These are phyloP conservation scores for Rhodomyrtus psidioides DNA, from an alignment of 441 rosid genomes.

Conservation along the genomic window DNA sequence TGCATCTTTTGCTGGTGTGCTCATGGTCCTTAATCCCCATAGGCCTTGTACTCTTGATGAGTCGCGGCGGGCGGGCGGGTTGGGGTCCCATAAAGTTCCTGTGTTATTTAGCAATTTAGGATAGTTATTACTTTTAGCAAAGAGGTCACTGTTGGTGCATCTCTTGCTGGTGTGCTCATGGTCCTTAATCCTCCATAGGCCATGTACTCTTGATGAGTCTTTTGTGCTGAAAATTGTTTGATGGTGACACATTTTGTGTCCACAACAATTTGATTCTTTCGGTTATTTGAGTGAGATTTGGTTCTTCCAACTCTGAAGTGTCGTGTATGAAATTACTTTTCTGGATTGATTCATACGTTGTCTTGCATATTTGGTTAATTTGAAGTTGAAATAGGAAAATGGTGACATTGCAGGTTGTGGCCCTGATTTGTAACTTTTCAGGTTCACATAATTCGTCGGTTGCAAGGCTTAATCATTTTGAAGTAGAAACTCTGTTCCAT, in stretches of 20 bases:
- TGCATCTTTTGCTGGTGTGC: neutral
- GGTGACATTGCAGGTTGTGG: conserved; percentile 58
- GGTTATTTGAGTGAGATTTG: neutral
- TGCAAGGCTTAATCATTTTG: conserved; percentile 75
- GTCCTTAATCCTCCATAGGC: neutral
- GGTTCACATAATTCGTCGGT: conserved; percentile 39
- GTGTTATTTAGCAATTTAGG: neutral
- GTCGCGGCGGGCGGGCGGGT: no score
- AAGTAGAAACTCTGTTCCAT: conserved; percentile 91
- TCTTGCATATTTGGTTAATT: neutral
- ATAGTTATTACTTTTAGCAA: neutral
- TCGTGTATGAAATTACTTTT: neutral
- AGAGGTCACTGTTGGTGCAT: neutral
- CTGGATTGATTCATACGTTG: neutral
- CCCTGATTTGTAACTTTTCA: conserved; percentile 86
- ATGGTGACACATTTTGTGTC: neutral
- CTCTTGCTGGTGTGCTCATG: neutral
- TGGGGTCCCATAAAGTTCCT: neutral
- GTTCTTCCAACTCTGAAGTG: neutral
- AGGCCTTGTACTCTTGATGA: neutral
- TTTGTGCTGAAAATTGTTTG: neutral
- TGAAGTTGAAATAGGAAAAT: conserved; percentile 1
- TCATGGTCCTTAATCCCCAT: neutral
- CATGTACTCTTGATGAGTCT: neutral
- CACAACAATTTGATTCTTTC: neutral